These are phyloP conservation scores for Solanum gracilifrons DNA, from an alignment of 257 asterid species.

Conservation along the genomic window DNA sequence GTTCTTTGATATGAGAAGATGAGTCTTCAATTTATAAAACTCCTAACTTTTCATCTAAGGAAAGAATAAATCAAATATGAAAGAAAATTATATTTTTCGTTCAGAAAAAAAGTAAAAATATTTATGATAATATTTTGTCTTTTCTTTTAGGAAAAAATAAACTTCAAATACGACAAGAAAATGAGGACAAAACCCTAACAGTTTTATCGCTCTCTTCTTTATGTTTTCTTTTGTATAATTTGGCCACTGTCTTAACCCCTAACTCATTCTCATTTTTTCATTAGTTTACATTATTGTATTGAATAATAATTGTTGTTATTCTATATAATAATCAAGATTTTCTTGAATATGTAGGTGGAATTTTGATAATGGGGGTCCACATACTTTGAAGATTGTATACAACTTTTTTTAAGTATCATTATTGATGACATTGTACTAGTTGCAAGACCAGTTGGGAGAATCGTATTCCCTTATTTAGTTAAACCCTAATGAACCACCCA, in stretches of 20 bases:
- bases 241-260: not conserved
- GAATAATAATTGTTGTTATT: not conserved
- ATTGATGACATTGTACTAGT: not conserved
- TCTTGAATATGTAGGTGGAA: not conserved
- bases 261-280: not conserved
- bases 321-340: not conserved
- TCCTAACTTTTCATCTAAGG: too few species aligned
- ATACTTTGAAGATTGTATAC: not conserved
- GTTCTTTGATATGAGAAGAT: too few species aligned
- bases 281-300: not conserved
- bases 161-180: too few species aligned
- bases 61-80: too few species aligned
- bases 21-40: too few species aligned
- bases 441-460: conserved; percentile 1
- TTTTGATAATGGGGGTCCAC: not conserved
- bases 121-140: too few species aligned
- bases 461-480: conserved; percentile 8
- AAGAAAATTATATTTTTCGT: too few species aligned
- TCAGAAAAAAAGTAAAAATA: too few species aligned
- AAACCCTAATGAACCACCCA: not conserved
- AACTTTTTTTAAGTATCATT: not conserved
- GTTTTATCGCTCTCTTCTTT: conserved; percentile 7
- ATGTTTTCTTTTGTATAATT: conserved; percentile 1
- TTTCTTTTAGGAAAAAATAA: too few species aligned
- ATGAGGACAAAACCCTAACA: too few species aligned